Conservation (phyloP, 108 stramenopile species). For the Cyclotella sp. region DNA sequence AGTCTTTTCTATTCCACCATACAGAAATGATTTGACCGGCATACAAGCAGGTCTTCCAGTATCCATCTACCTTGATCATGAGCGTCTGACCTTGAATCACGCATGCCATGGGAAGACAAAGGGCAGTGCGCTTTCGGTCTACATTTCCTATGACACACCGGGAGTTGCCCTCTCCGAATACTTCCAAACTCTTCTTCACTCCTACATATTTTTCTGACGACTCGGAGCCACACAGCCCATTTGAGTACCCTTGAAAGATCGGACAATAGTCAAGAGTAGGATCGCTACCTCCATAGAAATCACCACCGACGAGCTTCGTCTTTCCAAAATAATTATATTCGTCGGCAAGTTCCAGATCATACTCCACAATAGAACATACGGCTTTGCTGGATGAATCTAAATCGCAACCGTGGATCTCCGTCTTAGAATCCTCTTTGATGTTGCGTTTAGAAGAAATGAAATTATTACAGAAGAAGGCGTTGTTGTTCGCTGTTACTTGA, state of each 20-base stretch:
- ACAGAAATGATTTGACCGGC: slow-evolving; percentile 65
- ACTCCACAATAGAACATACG: slow-evolving; percentile 77
- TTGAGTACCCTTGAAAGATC: slow-evolving; percentile 70
- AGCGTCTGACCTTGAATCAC: slow-evolving; percentile 77
- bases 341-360: slow-evolving; percentile 59
- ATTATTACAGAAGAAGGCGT: slow-evolving; percentile 81
- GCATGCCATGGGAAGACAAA: slow-evolving; percentile 85
- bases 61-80: slow-evolving; percentile 68
- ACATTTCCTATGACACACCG: slow-evolving; percentile 72
- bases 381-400: slow-evolving; percentile 82
- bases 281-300: slow-evolving; percentile 70
- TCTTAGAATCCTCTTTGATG: slow-evolving; percentile 18
- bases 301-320: slow-evolving; percentile 46
- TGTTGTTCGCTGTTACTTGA: slow-evolving; percentile 61
- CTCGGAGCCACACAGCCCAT: slow-evolving; percentile 64
- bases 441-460: slow-evolving; percentile 22
- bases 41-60: slow-evolving; percentile 70
- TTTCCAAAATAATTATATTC: slow-evolving; percentile 78
- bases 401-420: slow-evolving; percentile 76
- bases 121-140: slow-evolving; percentile 48
- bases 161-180: slow-evolving; percentile 74
- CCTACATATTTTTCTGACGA: slow-evolving; percentile 46
- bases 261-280: slow-evolving; percentile 84
- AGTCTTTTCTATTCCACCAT: slow-evolving; percentile 58
- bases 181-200: slow-evolving; percentile 58